These are phyloP conservation scores for Paramecium pentaurelia DNA, from an alignment of 73 alveolate species.

Conservation along the genomic window DNA sequence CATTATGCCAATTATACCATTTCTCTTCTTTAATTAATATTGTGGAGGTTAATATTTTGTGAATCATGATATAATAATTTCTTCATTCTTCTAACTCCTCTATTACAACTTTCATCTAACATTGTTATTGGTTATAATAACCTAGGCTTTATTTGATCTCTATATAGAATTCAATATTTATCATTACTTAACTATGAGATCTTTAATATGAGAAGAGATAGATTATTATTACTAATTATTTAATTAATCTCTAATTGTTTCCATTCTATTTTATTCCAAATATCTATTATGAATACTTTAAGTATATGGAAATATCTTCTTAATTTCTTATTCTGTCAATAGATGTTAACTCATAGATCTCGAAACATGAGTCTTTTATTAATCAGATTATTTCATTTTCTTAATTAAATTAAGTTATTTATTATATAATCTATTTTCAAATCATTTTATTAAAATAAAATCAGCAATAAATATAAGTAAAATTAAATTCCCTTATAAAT, in stretches of 20 bases:
- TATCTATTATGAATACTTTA: neutral
- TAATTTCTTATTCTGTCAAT: neutral
- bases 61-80: conserved; percentile 26
- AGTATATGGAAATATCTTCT: neutral
- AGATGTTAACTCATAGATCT: conserved; percentile 18
- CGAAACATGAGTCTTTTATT: neutral
- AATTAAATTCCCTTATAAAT: no score
- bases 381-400: neutral
- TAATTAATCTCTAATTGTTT: neutral
- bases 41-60: neutral
- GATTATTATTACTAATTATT: neutral
- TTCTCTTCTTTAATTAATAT: conserved; percentile 20
- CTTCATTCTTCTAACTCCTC: conserved; percentile 14
- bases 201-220: neutral
- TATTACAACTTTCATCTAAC: conserved; percentile 11
- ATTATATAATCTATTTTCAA: neutral
- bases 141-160: neutral
- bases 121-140: neutral
- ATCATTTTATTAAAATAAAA: neutral
- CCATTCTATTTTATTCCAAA: conserved; percentile 18
- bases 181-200: neutral
- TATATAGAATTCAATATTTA: neutral
- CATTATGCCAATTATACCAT: conserved; percentile 32
- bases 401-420: neutral
- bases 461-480: no score